Base-by-base conservation (phyloP, 179 eudicot species). In the Corrigiola litoralis region DNA sequence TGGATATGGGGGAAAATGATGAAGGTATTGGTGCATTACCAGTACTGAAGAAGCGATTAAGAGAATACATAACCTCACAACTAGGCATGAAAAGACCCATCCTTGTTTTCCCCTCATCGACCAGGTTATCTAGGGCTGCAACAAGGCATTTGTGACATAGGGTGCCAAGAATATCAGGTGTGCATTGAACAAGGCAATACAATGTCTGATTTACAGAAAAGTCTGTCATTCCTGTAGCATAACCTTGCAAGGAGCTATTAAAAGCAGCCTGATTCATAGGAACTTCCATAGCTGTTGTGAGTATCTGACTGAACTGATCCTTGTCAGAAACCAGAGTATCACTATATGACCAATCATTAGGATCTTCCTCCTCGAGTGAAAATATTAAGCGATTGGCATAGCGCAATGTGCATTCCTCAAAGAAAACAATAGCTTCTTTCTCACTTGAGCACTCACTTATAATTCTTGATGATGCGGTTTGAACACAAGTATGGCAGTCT, bases 81-180 rank as follows among this genome's bases (percentile, higher is more conserved):
- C 58, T 63, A 2, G 68, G 68, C 67, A 63, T 63, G 32, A 63
- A 63, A 48, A 48, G 67, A 32, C 57, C 48, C 67, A 61, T 61
- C 54, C n/a, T 63, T 1, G 67, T 63, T 34, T 49, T 48, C 46
- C 67, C 57, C 21, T 48, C 57, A 34, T 63, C 57, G 23, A 63
- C 5, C 9, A 63, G 57, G 20, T 63, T 48, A 14, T 16, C 57
- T 11, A 63, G 67, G 20, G 38, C 57, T 32, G 56, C 57, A 21
- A 13, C 45, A 5, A 63, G 68, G 58, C 68, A 63, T 16, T 37
- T 34, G 7, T 36, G 48, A 18, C 68, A 63, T 14, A 27, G 58
- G 12, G 5, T 63, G n/a, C 68, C 68, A 34, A 50, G 68, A 36
- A 63, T 63, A 16, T 63, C 68, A 6, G 58, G 68, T 0, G 68